Evolutionary conservation across 1,139 yeast genomes (phyloP).

Genomic region (Geotrichum bryndzae): DNA sequence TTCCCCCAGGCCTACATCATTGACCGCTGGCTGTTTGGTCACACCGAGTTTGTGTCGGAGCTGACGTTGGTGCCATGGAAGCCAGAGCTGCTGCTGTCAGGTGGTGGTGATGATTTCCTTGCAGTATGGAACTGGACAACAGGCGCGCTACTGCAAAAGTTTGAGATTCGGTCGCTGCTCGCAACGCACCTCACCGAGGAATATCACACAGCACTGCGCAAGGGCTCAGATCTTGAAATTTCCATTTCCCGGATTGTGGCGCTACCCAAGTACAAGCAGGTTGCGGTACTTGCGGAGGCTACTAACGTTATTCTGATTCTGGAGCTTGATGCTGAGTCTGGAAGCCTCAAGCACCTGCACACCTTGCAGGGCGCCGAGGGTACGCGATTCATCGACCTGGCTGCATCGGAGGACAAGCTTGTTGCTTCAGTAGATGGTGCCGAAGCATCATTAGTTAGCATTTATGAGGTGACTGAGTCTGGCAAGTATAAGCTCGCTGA

Average conservation of each 20-base stretch:
- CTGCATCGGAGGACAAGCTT: conserved; percentile 32
- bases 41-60: conserved; percentile 69
- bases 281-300: conserved; percentile 24
- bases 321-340: conserved; percentile 5
- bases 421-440: conserved; percentile 45
- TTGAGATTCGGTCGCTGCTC: conserved; percentile 42
- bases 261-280: conserved; percentile 31
- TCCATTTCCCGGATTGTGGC: conserved; percentile 63
- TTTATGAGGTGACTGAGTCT: neutral
- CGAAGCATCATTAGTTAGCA: neutral
- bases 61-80: conserved; percentile 50
- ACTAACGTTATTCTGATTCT: conserved; percentile 11
- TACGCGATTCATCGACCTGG: conserved; percentile 5
- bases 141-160: conserved; percentile 43
- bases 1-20: conserved; percentile 75
- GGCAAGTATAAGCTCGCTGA: conserved; percentile 2
- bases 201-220: conserved; percentile 19
- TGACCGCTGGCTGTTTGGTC: conserved; percentile 83
- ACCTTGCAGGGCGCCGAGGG: conserved; percentile 32
- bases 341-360: conserved; percentile 25
- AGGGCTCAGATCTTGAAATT: conserved; percentile 44
- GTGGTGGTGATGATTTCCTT: conserved; percentile 84
- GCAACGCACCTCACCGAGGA: conserved; percentile 21
- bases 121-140: conserved; percentile 71
- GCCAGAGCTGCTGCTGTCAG: conserved; percentile 54